Evolutionary conservation across 2,329 filamentous ascomycete species (phyloP).

Genomic region (Botryosphaeria dothidea): DNA sequence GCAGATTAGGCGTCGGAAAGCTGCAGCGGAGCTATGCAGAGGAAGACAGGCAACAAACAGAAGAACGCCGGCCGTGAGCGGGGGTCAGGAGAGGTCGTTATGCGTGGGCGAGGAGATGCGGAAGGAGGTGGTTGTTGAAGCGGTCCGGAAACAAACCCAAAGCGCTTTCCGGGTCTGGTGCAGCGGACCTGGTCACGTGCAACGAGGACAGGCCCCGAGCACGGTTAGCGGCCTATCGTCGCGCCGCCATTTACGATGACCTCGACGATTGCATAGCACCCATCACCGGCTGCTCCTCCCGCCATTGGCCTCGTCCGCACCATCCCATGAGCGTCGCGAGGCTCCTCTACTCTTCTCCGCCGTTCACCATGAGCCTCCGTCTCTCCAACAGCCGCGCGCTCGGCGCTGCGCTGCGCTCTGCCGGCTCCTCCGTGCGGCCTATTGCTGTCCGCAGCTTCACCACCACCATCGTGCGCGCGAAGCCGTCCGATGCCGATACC

Average conservation of each 20-base stretch:
- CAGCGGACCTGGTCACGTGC: background rate
- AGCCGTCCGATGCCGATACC: slow-evolving; percentile 46
- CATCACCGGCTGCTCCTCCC: background rate
- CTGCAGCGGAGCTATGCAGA: background rate
- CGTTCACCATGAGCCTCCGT: slow-evolving; percentile 41
- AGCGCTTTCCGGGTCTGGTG: slow-evolving; percentile 5
- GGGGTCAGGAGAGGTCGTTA: slow-evolving; percentile 13
- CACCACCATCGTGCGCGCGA: slow-evolving; percentile 42
- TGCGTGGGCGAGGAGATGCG: slow-evolving; percentile 14
- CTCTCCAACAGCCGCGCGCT: slow-evolving; percentile 42
- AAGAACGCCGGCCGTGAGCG: slow-evolving; percentile 19
- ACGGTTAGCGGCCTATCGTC: slow-evolving; percentile 5
- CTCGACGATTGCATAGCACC: slow-evolving; percentile 12
- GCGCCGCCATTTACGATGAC: slow-evolving; percentile 14
- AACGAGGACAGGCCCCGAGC: background rate
- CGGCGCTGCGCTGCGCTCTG: slow-evolving; percentile 37
- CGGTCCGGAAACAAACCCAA: slow-evolving; percentile 11
- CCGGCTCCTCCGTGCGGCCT: slow-evolving; percentile 31
- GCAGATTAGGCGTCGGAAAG: background rate
- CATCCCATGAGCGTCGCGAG: slow-evolving; percentile 28
- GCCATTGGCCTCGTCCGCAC: slow-evolving; percentile 10
- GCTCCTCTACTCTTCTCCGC: slow-evolving; percentile 23
- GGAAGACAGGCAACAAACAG: slow-evolving; percentile 11
- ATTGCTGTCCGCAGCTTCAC: slow-evolving; percentile 44
- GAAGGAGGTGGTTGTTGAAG: slow-evolving; percentile 17